Base-by-base conservation (phyloP, 306 rosid species). In the Glycyrrhiza uralensis region DNA sequence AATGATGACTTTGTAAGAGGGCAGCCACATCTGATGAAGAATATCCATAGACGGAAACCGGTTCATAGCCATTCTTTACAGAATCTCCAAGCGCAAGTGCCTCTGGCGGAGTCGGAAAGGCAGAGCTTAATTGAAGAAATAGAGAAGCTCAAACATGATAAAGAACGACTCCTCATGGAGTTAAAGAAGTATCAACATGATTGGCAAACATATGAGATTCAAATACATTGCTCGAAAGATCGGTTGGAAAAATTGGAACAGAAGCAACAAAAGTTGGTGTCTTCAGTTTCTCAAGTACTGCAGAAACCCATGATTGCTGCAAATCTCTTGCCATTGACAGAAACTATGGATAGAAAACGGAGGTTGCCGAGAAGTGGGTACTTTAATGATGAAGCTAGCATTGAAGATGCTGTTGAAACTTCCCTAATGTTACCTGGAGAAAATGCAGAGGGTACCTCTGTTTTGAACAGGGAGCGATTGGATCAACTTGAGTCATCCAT, bases 1-100 rank as follows among this genome's bases (percentile, higher is more conserved):
- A 94, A 94, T 69, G 97, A 91, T 20, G 96, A 88, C 76, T 94
- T 94, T 77, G 51, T 94, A 4, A 88, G 90, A 83, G 96, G 97
- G 51, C 63, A 89, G 69, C 97, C 96, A 13, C 89, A 91, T 51
- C 90, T 85, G 38, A 57, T 94, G 87, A 94, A 88, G 87, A 86
- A 84, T 19, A 94, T 94, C 56, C 96, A 91, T 68, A 87, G 99
- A 75, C 76, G 97, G 62, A 94, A 94, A 82, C 97, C 99, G 0
- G 93, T 94, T 45, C 99, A 94, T 78, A 91, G 99, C 55, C 99
- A 94, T 87, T 94, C 97, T 72, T 46, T 84, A 58, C 96, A 71
- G 85, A 94, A 89, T 81, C 73, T 85, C 15, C 97, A 84, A 64
- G 81, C 84, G 26, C 96, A 87, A 57, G 81, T 33, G 23, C 89